Percentiles rank a stretch among this genome's conserved stretches.
Conservation (phyloP, 2,329 filamentous ascomycete species). For the Helotiales sp. region DNA sequence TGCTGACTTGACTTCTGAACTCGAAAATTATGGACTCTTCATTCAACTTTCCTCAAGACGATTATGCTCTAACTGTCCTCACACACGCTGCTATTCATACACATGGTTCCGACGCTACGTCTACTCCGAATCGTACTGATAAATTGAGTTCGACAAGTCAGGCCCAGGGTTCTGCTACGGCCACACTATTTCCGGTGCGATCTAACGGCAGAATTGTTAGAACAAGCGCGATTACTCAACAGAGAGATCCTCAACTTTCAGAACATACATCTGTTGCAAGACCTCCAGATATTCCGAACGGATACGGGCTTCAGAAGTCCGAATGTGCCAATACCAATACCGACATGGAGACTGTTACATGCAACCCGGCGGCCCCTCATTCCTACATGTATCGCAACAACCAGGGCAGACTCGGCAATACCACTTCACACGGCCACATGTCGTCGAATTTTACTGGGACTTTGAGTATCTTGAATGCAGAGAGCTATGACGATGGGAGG, state of each 20-base stretch:
- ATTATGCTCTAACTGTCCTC: conserved; percentile 38
- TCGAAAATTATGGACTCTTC: conserved; percentile 31
- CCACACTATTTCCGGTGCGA: background rate
- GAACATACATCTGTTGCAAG: background rate
- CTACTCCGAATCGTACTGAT: background rate
- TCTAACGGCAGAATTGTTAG: background rate
- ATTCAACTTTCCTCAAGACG: conserved; percentile 30
- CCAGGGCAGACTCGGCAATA: conserved; percentile 5
- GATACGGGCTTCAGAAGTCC: background rate
- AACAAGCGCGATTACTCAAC: background rate
- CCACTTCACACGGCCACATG: background rate
- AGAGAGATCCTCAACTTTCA: background rate
- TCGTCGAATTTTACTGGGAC: conserved; percentile 1
- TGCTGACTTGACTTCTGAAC: background rate
- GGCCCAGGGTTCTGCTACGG: conserved; percentile 1
- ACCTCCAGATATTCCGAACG: background rate
- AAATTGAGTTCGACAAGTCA: conserved; percentile 1
- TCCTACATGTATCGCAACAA: conserved; percentile 30
- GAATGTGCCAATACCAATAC: background rate
- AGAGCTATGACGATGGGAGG: conserved; percentile 50
- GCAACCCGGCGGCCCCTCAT: conserved; percentile 21
- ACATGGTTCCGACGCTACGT: conserved; percentile 1
- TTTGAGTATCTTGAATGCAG: conserved; percentile 52
- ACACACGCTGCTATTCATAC: conserved; percentile 37
- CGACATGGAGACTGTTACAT: conserved; percentile 36